phyloP scores from a whole-genome alignment of 768 basidiomycete genomes.

The Saitozyma sp. region DNA sequence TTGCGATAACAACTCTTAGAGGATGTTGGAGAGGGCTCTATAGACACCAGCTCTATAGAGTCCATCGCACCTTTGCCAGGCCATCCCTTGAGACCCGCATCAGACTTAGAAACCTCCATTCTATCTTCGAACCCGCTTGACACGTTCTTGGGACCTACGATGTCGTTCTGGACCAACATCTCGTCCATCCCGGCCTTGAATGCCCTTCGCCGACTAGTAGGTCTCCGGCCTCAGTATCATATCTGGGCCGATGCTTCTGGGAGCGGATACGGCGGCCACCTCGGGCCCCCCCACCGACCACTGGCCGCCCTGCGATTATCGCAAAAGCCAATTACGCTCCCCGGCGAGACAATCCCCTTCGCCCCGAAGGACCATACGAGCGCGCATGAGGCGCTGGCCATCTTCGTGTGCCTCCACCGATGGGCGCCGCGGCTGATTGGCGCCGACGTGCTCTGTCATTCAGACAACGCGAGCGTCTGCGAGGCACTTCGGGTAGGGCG shows the following conservation, averaged over 20 bases:
- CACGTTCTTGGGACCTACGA: background rate
- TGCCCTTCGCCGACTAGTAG: background rate
- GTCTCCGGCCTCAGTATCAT: background rate
- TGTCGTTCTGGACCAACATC: background rate
- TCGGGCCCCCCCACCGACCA: background rate
- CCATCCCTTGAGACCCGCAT: background rate
- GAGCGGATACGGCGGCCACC: slow-evolving; percentile 4
- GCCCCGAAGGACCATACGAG: background rate
- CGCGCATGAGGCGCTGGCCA: slow-evolving; percentile 1
- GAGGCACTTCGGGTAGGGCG: background rate
- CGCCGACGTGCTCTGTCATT: background rate
- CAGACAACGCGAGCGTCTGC: slow-evolving; percentile 3
- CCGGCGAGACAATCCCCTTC: background rate
- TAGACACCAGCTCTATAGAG: too few species aligned
- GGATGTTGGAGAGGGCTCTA: too few species aligned
- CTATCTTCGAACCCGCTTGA: background rate
- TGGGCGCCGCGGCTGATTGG: background rate
- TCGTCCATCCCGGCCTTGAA: slow-evolving; percentile 1
- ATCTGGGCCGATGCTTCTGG: slow-evolving; percentile 5
- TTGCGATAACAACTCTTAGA: background rate
- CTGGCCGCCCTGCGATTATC: background rate
- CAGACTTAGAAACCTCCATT: background rate
- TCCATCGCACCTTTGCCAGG: background rate
- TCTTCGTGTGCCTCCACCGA: background rate
- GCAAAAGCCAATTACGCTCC: background rate